A percentile compares a stretch with the other conserved stretches of the same genome.
Evolutionary conservation across 805 yeast genomes (phyloP).

Genomic region (Ogataea methanolica): DNA sequence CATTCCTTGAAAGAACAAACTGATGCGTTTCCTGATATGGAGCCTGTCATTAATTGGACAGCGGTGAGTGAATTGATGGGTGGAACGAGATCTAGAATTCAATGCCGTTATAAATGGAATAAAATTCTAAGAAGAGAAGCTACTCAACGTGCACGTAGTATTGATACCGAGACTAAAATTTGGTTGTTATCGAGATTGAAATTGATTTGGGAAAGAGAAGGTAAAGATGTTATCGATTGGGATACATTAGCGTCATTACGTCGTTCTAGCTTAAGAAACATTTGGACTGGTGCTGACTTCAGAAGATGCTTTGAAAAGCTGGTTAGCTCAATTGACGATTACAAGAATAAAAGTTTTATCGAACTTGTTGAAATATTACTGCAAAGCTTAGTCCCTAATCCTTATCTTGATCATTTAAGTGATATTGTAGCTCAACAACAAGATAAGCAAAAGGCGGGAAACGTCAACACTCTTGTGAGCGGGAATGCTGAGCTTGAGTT

Average conservation of each 20-base stretch:
- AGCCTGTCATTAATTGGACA: slow-evolving; percentile 79
- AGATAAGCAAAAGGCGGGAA: not conserved
- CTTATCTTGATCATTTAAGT: slow-evolving; percentile 1
- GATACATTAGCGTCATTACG: slow-evolving; percentile 45
- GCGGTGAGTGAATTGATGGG: slow-evolving; percentile 85
- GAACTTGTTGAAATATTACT: slow-evolving; percentile 28
- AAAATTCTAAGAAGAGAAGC: slow-evolving; percentile 65
- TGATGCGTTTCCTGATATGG: slow-evolving; percentile 22
- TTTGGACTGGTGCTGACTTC: slow-evolving; percentile 61
- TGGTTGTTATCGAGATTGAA: slow-evolving; percentile 46
- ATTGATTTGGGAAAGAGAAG: slow-evolving; percentile 37
- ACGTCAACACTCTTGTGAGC: not conserved
- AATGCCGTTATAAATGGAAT: slow-evolving; percentile 94
- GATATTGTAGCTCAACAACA: not conserved
- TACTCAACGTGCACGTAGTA: slow-evolving; percentile 36
- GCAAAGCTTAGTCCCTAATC: slow-evolving; percentile 6
- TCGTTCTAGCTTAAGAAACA: slow-evolving; percentile 26
- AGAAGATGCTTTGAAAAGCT: slow-evolving; percentile 57
- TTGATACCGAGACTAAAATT: slow-evolving; percentile 42
- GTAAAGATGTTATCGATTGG: slow-evolving; percentile 46
- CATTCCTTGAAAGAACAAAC: slow-evolving; percentile 40
- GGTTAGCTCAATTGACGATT: slow-evolving; percentile 47
- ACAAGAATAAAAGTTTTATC: slow-evolving; percentile 33
- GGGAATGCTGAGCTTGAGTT: not conserved
- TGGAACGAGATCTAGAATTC: slow-evolving; percentile 85